These are phyloP conservation scores for Echites panduratus DNA, from an alignment of 257 asterid genomes.

Conservation along the genomic window DNA sequence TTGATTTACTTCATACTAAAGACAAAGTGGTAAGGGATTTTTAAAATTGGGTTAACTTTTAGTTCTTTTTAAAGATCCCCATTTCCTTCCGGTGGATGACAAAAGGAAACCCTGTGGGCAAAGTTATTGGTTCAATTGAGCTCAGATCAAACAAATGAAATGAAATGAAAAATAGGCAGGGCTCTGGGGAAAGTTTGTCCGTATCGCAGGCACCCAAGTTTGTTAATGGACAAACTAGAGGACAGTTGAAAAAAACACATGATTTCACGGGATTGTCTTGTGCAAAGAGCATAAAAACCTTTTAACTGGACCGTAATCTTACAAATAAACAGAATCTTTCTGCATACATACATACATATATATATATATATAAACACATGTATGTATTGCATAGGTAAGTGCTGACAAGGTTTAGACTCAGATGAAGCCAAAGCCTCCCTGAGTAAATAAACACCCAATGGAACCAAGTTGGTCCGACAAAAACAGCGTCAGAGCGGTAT, in stretches of 20 bases:
- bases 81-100: not conserved
- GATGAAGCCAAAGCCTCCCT: not conserved
- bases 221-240: not conserved
- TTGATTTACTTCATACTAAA: too few species aligned
- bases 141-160: not conserved
- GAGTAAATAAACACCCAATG: not conserved
- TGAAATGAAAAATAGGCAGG: too few species aligned
- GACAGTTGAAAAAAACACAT: slow-evolving; percentile 6
- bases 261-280: slow-evolving; percentile 9
- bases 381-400: too few species aligned
- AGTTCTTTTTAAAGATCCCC: too few species aligned
- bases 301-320: not conserved
- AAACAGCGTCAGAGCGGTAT: slow-evolving; percentile 1
- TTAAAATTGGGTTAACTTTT: too few species aligned
- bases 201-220: not conserved
- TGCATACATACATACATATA: too few species aligned
- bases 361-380: too few species aligned
- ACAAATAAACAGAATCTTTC: slow-evolving; percentile 2
- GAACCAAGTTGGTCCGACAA: slow-evolving; percentile 6
- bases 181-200: not conserved
- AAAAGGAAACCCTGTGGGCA: slow-evolving; percentile 2
- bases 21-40: too few species aligned
- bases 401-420: not conserved
- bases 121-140: not conserved
- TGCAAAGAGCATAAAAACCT: not conserved